Conservation (phyloP, 176 grass and related monocot genomes). For the Themeda triandra region DNA sequence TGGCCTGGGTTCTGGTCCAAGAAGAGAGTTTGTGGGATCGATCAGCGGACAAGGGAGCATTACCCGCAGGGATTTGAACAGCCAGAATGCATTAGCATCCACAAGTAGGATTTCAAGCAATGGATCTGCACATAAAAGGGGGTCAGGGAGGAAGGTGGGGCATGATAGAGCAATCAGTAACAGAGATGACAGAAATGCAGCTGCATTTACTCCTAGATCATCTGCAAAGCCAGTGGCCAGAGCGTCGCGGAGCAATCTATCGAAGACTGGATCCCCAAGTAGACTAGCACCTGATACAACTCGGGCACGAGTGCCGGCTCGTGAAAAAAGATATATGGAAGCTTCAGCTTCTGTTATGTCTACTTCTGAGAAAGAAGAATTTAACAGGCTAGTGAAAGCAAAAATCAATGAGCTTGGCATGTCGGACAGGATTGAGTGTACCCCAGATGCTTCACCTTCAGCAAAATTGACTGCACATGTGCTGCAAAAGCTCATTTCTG, state of each 20-base stretch:
- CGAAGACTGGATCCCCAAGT: slow-evolving; percentile 6
- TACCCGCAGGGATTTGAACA: neutral
- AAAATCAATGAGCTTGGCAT: slow-evolving; percentile 46
- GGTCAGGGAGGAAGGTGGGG: slow-evolving; percentile 33
- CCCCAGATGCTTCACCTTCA: slow-evolving; percentile 28
- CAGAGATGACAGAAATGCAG: slow-evolving; percentile 15
- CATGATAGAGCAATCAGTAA: neutral
- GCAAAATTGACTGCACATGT: slow-evolving; percentile 36
- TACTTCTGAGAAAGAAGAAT: slow-evolving; percentile 38
- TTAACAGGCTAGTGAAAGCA: slow-evolving; percentile 42
- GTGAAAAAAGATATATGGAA: neutral
- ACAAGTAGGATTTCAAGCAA: slow-evolving; percentile 19
- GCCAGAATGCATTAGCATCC: slow-evolving; percentile 28
- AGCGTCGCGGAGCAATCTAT: neutral
- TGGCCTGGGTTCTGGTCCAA: slow-evolving; percentile 13
- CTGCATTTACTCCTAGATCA: slow-evolving; percentile 32
- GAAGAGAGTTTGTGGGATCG: slow-evolving; percentile 18
- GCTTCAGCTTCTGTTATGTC: neutral
- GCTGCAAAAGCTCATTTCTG: slow-evolving; percentile 65
- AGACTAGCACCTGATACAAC: neutral
- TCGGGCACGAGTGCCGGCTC: neutral
- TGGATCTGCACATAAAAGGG: slow-evolving; percentile 40
- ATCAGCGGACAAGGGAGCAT: neutral
- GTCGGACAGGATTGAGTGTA: slow-evolving; percentile 32
- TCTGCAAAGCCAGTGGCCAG: slow-evolving; percentile 15